A percentile compares a stretch with the other conserved stretches of the same genome.
Evolutionary conservation across 306 rosid genomes (phyloP).

Genomic region (Bauhinia variegata): DNA sequence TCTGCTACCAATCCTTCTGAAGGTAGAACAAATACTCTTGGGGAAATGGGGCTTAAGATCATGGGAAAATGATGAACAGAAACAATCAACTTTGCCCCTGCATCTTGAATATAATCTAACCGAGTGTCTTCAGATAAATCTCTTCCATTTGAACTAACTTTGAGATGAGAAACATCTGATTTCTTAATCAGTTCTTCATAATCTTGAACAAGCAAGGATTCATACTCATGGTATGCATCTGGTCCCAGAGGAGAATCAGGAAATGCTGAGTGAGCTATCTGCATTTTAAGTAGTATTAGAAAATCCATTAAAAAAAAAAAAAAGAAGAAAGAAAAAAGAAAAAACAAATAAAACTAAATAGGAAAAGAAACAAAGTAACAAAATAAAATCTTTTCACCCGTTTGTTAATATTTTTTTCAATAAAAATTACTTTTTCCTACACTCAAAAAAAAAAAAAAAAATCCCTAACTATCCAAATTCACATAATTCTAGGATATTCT

Average conservation of each 20-base stretch:
- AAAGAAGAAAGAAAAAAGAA: neutral
- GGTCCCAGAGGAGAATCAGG: constrained; percentile 96
- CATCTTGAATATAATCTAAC: constrained; percentile 52
- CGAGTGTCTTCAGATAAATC: constrained; percentile 49
- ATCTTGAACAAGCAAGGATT: constrained; percentile 89
- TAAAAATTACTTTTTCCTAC: constrained; percentile 17
- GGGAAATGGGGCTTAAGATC: constrained; percentile 86
- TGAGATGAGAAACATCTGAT: constrained; percentile 45
- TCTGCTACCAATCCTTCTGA: constrained; percentile 85
- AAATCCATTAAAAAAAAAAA: constrained; percentile 1
- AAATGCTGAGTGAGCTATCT: constrained; percentile 76
- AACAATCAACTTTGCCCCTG: constrained; percentile 62
- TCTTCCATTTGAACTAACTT: constrained; percentile 68
- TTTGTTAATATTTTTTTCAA: constrained; percentile 23
- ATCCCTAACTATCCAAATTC: constrained; percentile 1
- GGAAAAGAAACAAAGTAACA: constrained; percentile 18
- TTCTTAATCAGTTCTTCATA: constrained; percentile 80
- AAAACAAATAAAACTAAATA: neutral
- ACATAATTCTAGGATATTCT: constrained; percentile 18
- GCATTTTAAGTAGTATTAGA: constrained; percentile 43
- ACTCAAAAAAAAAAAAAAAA: constrained; percentile 18
- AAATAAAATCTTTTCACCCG: constrained; percentile 22
- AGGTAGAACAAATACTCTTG: constrained; percentile 93
- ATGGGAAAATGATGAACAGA: constrained; percentile 89
- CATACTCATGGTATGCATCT: constrained; percentile 90